phyloP scores from a whole-genome alignment of 805 yeast genomes.

The Spathaspora passalidarum region DNA sequence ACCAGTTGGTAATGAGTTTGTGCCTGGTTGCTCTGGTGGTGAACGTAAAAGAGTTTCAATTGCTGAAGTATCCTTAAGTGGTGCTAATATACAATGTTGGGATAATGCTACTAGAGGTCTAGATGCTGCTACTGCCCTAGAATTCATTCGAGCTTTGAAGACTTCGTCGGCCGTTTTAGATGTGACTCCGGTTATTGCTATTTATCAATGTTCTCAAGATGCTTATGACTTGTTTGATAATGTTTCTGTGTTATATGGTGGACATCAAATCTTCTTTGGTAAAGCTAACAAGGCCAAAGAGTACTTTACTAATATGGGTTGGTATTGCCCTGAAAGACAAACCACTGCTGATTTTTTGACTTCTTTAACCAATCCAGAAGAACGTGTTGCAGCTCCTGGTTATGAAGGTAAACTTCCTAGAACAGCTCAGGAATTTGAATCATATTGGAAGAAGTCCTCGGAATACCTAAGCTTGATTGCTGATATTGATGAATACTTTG shows the following conservation, averaged over 20 bases:
- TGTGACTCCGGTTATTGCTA: slow-evolving; percentile 57
- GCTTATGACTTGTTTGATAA: slow-evolving; percentile 50
- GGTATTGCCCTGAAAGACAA: slow-evolving; percentile 58
- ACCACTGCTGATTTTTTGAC: slow-evolving; percentile 69
- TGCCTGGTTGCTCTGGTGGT: slow-evolving; percentile 82
- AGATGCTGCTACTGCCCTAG: slow-evolving; percentile 81
- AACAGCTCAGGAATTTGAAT: slow-evolving; percentile 56
- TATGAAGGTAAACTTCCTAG: slow-evolving; percentile 51
- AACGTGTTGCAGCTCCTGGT: slow-evolving; percentile 49
- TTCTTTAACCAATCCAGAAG: slow-evolving; percentile 65
- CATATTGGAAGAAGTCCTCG: slow-evolving; percentile 56
- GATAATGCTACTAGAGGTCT: slow-evolving; percentile 84
- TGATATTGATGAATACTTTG: slow-evolving; percentile 42
- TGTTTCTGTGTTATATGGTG: slow-evolving; percentile 44
- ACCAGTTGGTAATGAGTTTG: slow-evolving; percentile 60
- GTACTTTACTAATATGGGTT: slow-evolving; percentile 61
- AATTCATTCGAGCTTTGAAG: slow-evolving; percentile 65
- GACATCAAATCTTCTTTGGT: slow-evolving; percentile 39
- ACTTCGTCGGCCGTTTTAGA: slow-evolving; percentile 50
- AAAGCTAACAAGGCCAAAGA: slow-evolving; percentile 40
- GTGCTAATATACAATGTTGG: slow-evolving; percentile 55
- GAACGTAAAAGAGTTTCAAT: slow-evolving; percentile 82
- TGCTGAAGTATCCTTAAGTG: slow-evolving; percentile 69
- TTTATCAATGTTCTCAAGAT: slow-evolving; percentile 55
- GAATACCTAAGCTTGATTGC: slow-evolving; percentile 40